phyloP scores from a whole-genome alignment of 2,329 filamentous ascomycete genomes.

The Cladorrhinum sp. region DNA sequence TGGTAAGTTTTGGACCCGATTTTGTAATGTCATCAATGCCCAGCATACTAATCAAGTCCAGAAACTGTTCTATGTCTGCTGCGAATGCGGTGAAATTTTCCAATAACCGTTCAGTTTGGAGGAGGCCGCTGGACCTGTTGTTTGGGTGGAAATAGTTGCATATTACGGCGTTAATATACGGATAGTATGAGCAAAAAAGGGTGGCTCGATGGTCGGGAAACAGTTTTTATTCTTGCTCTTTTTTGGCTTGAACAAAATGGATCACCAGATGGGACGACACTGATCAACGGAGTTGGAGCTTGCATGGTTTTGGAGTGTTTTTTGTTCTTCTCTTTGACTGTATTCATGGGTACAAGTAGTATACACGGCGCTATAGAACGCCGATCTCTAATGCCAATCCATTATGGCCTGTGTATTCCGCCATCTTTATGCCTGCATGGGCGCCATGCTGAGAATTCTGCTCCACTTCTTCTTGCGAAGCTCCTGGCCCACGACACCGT shows the following conservation, averaged over 20 bases:
- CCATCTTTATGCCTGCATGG: constrained; percentile 49
- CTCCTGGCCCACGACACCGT: constrained; percentile 86
- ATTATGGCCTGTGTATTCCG: not conserved
- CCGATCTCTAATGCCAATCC: constrained; percentile 11
- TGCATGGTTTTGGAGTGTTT: not conserved
- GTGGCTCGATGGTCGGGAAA: not conserved
- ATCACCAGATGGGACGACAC: not conserved
- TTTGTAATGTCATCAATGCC: not conserved
- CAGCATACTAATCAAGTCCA: constrained; percentile 37
- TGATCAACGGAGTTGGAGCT: not conserved
- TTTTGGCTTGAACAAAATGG: not conserved
- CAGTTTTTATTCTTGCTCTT: not conserved
- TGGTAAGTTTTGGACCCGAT: constrained; percentile 65
- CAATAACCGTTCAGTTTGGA: constrained; percentile 38
- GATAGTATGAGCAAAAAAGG: not conserved
- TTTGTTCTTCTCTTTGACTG: not conserved
- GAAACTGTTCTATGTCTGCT: constrained; percentile 95
- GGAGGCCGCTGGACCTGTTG: not conserved
- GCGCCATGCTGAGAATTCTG: constrained; percentile 94
- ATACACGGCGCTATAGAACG: constrained; percentile 22
- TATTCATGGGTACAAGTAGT: constrained; percentile 22
- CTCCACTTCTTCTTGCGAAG: constrained; percentile 93
- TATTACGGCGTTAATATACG: constrained; percentile 17
- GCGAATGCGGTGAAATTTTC: constrained; percentile 87
- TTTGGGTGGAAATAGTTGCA: constrained; percentile 11